These are phyloP conservation scores for Penicillium vulpinum DNA, from an alignment of 2,329 filamentous ascomycete species.

Conservation along the genomic window DNA sequence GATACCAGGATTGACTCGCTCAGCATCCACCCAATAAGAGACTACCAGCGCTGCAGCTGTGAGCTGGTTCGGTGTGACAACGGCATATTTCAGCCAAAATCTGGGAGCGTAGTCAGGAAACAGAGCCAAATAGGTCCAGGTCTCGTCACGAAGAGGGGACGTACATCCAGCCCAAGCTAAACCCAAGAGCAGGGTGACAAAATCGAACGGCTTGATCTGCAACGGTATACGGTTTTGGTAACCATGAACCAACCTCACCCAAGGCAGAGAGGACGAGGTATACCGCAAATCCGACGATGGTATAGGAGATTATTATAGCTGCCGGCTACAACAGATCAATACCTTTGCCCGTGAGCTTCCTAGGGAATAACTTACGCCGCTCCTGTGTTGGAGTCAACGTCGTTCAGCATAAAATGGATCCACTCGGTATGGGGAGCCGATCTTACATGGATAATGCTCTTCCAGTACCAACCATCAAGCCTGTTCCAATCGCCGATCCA, in stretches of 20 bases:
- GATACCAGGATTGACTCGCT: constrained; percentile 70
- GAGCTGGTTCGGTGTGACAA: constrained; percentile 79
- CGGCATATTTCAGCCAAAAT: constrained; percentile 73
- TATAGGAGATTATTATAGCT: constrained; percentile 40
- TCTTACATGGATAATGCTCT: constrained; percentile 32
- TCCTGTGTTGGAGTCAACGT: constrained; percentile 19
- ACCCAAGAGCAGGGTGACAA: constrained; percentile 76
- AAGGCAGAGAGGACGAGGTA: constrained; percentile 76
- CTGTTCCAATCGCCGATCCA: constrained; percentile 34
- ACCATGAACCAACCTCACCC: constrained; percentile 79
- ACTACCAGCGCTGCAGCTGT: constrained; percentile 76
- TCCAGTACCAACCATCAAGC: constrained; percentile 32
- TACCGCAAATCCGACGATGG: constrained; percentile 54
- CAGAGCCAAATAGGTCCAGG: too few species aligned
- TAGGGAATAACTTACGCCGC: constrained; percentile 26
- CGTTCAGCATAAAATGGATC: background rate
- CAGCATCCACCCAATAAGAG: constrained; percentile 68
- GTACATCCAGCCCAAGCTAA: constrained; percentile 71
- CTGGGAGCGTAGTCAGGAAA: constrained; percentile 22
- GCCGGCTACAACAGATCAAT: constrained; percentile 29
- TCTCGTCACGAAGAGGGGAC: background rate
- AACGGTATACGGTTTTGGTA: constrained; percentile 73
- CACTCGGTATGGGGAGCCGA: background rate
- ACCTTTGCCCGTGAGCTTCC: background rate
- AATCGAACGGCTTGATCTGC: constrained; percentile 76